These are phyloP conservation scores for Leccinum obscurum DNA, from an alignment of 768 basidiomycete genomes.

Conservation along the genomic window DNA sequence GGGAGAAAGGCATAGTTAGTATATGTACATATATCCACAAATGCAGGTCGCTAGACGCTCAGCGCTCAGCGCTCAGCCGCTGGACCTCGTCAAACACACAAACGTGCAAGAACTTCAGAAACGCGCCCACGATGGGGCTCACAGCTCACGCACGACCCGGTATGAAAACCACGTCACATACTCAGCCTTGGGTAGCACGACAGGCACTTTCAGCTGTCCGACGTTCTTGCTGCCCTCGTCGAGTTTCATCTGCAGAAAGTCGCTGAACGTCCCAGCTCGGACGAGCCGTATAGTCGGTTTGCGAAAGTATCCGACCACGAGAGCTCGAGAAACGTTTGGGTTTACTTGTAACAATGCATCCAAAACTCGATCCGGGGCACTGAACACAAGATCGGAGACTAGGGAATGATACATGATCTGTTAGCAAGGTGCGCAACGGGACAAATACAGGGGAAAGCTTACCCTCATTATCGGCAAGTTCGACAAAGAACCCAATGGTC, in stretches of 20 bases:
- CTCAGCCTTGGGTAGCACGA: background rate
- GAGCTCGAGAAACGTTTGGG: no score
- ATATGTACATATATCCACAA: no score
- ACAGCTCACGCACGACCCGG: background rate
- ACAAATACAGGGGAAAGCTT: no score
- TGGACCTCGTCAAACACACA: no score
- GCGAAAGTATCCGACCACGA: background rate
- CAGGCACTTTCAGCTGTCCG: background rate
- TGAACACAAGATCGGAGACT: background rate
- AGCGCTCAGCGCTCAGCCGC: no score
- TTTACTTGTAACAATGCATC: background rate
- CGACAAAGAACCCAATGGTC: background rate
- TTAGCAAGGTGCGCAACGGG: background rate
- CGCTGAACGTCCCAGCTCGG: background rate
- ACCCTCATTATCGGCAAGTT: background rate
- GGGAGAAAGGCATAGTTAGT: no score
- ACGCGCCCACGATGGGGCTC: background rate
- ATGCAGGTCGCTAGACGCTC: no score
- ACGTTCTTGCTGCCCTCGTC: background rate
- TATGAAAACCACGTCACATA: background rate
- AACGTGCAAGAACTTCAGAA: no score
- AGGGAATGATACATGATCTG: no score
- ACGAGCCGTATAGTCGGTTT: background rate
- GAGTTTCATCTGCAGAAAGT: background rate
- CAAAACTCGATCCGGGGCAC: background rate